A percentile compares a stretch with the other conserved stretches of the same genome.
phyloP scores from a whole-genome alignment of 306 rosid species.

The Cucumis melo region DNA sequence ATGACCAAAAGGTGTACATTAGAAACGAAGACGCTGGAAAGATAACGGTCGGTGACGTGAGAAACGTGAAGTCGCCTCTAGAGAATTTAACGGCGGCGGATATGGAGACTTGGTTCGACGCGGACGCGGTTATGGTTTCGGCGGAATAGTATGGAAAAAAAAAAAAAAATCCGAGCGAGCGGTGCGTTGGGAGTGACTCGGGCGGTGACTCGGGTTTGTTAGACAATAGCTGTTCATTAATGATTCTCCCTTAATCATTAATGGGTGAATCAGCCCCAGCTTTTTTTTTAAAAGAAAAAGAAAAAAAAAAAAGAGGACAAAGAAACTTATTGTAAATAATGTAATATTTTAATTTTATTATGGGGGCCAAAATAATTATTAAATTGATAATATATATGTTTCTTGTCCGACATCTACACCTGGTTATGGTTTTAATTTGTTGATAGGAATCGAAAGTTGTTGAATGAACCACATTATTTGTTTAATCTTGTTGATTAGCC shows the following conservation, averaged over 20 bases:
- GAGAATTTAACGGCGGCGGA: slow-evolving; percentile 19
- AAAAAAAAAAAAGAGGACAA: background rate
- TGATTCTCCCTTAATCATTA: background rate
- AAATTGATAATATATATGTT: background rate
- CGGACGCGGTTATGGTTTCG: slow-evolving; percentile 17
- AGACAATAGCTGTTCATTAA: background rate
- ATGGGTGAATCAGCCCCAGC: background rate
- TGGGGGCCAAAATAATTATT: background rate
- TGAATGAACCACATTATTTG: background rate
- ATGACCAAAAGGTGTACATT: slow-evolving; percentile 30
- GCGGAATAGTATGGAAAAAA: background rate
- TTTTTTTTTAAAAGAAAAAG: background rate
- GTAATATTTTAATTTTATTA: background rate
- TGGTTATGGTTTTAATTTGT: background rate
- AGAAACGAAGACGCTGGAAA: slow-evolving; percentile 25
- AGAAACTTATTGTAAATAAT: background rate
- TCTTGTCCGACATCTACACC: background rate
- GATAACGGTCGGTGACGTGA: slow-evolving; percentile 41
- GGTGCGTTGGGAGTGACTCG: background rate
- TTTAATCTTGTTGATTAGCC: background rate
- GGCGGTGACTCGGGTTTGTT: slow-evolving; percentile 1
- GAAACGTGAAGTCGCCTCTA: slow-evolving; percentile 36
- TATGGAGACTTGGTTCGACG: slow-evolving; percentile 38
- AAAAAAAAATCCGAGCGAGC: background rate
- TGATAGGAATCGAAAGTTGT: background rate